Conservation (phyloP, 2,329 filamentous ascomycete species). For the Exophiala aquamarina region DNA sequence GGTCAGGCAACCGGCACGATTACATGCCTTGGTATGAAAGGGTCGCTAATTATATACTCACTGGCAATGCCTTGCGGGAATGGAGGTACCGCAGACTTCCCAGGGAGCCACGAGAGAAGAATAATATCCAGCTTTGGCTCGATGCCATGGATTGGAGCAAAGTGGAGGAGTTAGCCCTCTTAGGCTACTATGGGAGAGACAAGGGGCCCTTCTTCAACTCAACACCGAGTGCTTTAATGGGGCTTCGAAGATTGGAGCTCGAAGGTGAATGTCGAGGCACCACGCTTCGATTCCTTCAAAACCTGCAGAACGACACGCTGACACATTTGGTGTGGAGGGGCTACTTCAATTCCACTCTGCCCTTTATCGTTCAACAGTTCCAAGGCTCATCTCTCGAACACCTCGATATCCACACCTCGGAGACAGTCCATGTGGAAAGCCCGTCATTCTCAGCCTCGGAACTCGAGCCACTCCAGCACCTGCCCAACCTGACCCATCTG, state of each 20-base stretch:
- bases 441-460: neutral
- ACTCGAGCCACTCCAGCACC: neutral
- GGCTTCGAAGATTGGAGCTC: neutral
- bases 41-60: neutral
- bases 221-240: neutral
- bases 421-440: neutral
- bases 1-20: too few relatives aligned
- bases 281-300: too few relatives aligned
- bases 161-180: neutral
- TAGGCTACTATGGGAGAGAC: neutral
- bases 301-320: neutral
- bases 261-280: neutral
- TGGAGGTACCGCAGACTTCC: too few relatives aligned
- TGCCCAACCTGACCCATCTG: neutral
- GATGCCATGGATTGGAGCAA: slow-evolving; percentile 2
- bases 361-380: neutral
- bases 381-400: neutral
- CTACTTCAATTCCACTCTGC: neutral
- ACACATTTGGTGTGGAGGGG: neutral
- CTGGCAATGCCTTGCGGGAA: neutral
- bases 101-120: neutral
- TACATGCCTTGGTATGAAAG: neutral
- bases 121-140: slow-evolving; percentile 2
- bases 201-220: neutral
- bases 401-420: neutral